Conservation (phyloP, 208 protist species). For the Trypanosomatidae sp. region DNA sequence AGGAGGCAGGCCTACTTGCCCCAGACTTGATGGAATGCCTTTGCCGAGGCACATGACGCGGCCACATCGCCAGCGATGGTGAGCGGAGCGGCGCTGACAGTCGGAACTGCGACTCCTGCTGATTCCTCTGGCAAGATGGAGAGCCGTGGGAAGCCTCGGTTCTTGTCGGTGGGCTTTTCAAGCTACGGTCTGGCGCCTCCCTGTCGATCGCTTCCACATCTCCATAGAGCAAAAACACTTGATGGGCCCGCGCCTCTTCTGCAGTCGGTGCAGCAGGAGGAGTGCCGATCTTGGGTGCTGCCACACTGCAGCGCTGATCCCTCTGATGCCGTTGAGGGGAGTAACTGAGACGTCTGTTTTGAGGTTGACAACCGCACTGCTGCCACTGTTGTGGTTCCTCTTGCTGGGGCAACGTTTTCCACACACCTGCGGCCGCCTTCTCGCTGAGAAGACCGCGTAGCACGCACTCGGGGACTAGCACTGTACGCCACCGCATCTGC, state of each 20-base stretch:
- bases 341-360: not conserved
- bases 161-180: not conserved
- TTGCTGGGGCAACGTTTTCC: not conserved
- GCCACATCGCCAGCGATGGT: not conserved
- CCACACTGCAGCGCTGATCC: not conserved
- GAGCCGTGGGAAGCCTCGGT: not conserved
- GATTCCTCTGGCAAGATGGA: slow-evolving; percentile 1
- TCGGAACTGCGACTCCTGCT: not conserved
- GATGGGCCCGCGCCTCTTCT: not conserved
- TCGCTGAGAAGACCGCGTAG: slow-evolving; percentile 7
- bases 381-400: not conserved
- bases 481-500: slow-evolving; percentile 15
- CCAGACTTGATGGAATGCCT: not conserved
- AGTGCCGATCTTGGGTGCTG: not conserved
- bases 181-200: not conserved
- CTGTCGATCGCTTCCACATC: not conserved
- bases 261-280: not conserved
- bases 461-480: slow-evolving; percentile 23
- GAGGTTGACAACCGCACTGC: not conserved
- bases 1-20: not conserved
- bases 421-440: not conserved
- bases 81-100: not conserved
- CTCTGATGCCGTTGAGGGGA: not conserved
- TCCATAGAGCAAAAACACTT: not conserved
- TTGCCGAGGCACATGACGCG: not conserved